These are phyloP conservation scores for Talaromyces sp. DNA, from an alignment of 2,329 filamentous ascomycete genomes.

Conservation along the genomic window DNA sequence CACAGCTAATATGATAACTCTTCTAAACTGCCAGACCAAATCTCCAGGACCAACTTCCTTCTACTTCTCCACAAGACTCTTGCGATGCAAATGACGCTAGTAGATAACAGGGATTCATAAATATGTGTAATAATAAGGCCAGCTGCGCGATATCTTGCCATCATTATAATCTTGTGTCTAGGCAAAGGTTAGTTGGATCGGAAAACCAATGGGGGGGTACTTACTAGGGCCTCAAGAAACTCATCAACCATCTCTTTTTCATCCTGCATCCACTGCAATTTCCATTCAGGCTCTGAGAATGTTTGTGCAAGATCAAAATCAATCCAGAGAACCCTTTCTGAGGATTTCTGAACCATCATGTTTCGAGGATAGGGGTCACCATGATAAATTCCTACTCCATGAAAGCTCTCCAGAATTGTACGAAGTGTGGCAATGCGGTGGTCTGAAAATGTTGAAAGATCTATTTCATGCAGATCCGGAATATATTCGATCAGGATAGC, in stretches of 20 bases:
- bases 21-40: too few relatives aligned
- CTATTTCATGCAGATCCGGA: conserved; percentile 13
- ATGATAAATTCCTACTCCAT: conserved; percentile 16
- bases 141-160: background rate
- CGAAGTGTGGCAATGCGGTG: conserved; percentile 7
- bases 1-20: too few relatives aligned
- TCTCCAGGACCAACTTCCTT: too few relatives aligned
- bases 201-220: background rate
- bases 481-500: conserved; percentile 19
- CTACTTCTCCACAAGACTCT: too few relatives aligned
- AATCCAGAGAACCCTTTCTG: conserved; percentile 18
- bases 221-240: conserved; percentile 18
- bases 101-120: background rate
- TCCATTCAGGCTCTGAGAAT: conserved; percentile 14
- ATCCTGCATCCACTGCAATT: conserved; percentile 14
- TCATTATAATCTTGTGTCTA: background rate
- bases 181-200: background rate
- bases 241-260: conserved; percentile 18
- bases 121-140: conserved; percentile 3
- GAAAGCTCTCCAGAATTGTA: conserved; percentile 14
- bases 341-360: conserved; percentile 16
- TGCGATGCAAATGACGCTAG: too few relatives aligned
- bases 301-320: conserved; percentile 20
- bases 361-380: conserved; percentile 18
- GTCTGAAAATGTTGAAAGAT: conserved; percentile 14